Evolutionary conservation across 2,329 filamentous ascomycete genomes (phyloP).

Genomic region (Microascus cirrosus): DNA sequence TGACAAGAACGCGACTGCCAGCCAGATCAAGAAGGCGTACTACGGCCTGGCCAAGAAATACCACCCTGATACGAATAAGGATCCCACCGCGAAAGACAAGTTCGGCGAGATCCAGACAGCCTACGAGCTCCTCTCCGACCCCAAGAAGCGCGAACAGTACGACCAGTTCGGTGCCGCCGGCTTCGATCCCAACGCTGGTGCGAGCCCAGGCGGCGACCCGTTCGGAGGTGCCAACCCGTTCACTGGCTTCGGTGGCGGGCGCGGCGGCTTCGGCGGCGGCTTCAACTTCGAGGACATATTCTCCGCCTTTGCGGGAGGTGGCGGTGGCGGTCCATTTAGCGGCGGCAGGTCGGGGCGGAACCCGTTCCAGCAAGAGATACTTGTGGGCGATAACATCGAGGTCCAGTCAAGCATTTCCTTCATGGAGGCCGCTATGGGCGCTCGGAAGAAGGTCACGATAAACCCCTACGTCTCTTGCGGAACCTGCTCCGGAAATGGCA

Average conservation of each 20-base stretch:
- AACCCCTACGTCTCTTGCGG: slow-evolving; percentile 72
- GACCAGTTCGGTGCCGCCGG: slow-evolving; percentile 84
- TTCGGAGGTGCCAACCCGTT: slow-evolving; percentile 56
- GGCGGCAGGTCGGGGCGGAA: slow-evolving; percentile 39
- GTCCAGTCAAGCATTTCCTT: slow-evolving; percentile 89
- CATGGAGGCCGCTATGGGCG: slow-evolving; percentile 90
- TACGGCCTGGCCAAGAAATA: slow-evolving; percentile 96
- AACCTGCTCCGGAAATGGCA: slow-evolving; percentile 70
- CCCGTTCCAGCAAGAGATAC: slow-evolving; percentile 65
- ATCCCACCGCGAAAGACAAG: slow-evolving; percentile 82
- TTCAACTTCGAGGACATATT: slow-evolving; percentile 98
- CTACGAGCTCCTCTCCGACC: slow-evolving; percentile 87
- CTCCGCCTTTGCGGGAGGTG: slow-evolving; percentile 64
- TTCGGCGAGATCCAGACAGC: slow-evolving; percentile 88
- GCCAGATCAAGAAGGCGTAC: slow-evolving; percentile 97
- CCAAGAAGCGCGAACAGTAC: slow-evolving; percentile 85
- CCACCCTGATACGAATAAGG: slow-evolving; percentile 97
- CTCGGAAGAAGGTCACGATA: slow-evolving; percentile 76
- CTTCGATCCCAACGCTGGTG: slow-evolving; percentile 64
- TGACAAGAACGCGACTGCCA: slow-evolving; percentile 63
- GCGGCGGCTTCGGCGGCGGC: slow-evolving; percentile 64
- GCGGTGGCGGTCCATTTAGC: slow-evolving; percentile 32
- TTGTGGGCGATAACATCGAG: slow-evolving; percentile 95
- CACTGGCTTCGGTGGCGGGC: slow-evolving; percentile 43
- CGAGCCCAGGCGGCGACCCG: slow-evolving; percentile 38